Evolutionary conservation across 805 yeast genomes (phyloP).

Genomic region (Candida loeiensis): DNA sequence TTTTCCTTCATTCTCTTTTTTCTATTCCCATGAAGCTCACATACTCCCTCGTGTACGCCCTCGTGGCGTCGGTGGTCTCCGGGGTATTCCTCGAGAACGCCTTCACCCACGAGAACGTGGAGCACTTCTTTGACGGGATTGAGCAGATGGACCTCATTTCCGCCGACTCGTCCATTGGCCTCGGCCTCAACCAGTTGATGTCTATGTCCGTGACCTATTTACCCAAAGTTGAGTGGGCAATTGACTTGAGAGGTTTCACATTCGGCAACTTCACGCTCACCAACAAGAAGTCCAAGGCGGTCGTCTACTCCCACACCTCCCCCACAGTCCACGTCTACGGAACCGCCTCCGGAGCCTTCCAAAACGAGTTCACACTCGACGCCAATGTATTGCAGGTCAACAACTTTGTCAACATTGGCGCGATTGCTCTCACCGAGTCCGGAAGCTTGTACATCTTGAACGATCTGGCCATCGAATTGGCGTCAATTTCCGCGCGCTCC

Average conservation of each 20-base stretch:
- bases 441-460: conserved; percentile 13
- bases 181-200: conserved; percentile 16
- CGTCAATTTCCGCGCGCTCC: not conserved
- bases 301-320: conserved; percentile 13
- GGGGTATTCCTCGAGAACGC: conserved; percentile 49
- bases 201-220: conserved; percentile 7
- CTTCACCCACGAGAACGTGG: conserved; percentile 53
- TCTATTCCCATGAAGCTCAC: conserved; percentile 1
- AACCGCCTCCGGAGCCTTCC: conserved; percentile 14
- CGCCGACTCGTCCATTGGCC: conserved; percentile 20
- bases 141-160: conserved; percentile 6
- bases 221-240: conserved; percentile 15
- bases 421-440: conserved; percentile 11
- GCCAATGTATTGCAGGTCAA: conserved; percentile 9
- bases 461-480: not conserved
- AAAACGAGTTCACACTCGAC: conserved; percentile 8
- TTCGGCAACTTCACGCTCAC: conserved; percentile 10
- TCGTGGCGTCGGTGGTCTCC: conserved; percentile 6
- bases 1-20: not conserved
- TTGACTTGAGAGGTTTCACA: conserved; percentile 15
- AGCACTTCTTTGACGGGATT: conserved; percentile 19
- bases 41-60: not conserved
- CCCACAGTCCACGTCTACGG: conserved; percentile 13
- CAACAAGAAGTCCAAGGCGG: conserved; percentile 11
- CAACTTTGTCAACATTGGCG: conserved; percentile 14